Evolutionary conservation across 306 rosid species (phyloP).

Genomic region (Casuarina glauca): DNA sequence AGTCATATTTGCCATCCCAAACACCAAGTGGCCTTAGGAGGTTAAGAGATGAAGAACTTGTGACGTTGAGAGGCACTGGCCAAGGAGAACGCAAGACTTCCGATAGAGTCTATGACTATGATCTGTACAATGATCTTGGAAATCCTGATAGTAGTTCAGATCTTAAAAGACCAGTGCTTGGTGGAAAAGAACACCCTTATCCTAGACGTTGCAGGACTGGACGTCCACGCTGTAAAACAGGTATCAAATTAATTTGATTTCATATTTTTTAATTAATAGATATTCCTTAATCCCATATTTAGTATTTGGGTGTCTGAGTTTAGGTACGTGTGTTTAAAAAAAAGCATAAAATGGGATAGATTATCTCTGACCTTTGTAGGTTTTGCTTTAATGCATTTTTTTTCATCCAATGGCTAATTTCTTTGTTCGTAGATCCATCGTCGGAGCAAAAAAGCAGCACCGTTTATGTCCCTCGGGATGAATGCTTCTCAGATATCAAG

Average conservation of each 20-base stretch:
- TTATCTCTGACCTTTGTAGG: too few relatives aligned
- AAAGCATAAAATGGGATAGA: too few relatives aligned
- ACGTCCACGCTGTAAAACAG: slow-evolving; percentile 21
- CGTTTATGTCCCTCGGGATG: slow-evolving; percentile 68
- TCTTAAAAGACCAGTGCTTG: slow-evolving; percentile 36
- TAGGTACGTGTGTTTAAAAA: too few relatives aligned
- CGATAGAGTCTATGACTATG: slow-evolving; percentile 54
- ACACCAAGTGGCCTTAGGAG: slow-evolving; percentile 44
- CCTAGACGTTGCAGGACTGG: slow-evolving; percentile 49
- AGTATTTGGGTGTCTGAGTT: too few relatives aligned
- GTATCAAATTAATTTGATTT: neutral
- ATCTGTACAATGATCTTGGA: slow-evolving; percentile 53
- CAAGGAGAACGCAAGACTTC: slow-evolving; percentile 34
- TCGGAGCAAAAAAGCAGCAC: slow-evolving; percentile 45
- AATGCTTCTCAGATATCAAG: slow-evolving; percentile 57
- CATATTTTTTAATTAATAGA: too few relatives aligned
- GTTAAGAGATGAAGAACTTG: slow-evolving; percentile 45
- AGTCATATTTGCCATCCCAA: slow-evolving; percentile 39
- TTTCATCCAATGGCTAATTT: too few relatives aligned
- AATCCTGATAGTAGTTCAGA: slow-evolving; percentile 29
- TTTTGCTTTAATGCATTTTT: too few relatives aligned
- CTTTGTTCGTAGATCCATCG: slow-evolving; percentile 32
- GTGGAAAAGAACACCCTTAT: slow-evolving; percentile 33
- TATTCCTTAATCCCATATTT: too few relatives aligned
- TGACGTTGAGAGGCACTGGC: slow-evolving; percentile 41